Percentiles rank a stretch among this genome's conserved stretches.
phyloP scores from a whole-genome alignment of 805 yeast species.

The Diddensiella santjacobensis region DNA sequence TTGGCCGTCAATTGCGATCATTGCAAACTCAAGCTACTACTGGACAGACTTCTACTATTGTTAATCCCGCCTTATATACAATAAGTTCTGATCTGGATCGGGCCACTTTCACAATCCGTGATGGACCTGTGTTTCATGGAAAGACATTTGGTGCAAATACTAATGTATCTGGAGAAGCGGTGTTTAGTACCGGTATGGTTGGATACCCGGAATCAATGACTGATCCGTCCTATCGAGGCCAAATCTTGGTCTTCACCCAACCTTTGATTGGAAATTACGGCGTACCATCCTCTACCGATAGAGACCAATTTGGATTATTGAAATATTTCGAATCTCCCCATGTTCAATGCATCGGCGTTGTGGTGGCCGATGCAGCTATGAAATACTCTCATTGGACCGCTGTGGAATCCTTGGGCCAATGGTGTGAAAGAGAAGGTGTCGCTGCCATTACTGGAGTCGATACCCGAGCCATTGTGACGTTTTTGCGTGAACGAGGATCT shows the following conservation, averaged over 20 bases:
- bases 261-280: slow-evolving; percentile 98
- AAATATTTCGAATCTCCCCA: slow-evolving; percentile 89
- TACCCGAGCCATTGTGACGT: slow-evolving; percentile 89
- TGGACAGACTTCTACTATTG: not conserved
- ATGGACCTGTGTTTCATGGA: slow-evolving; percentile 92
- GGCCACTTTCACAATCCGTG: slow-evolving; percentile 85
- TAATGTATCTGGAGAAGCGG: slow-evolving; percentile 94
- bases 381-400: slow-evolving; percentile 99
- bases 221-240: slow-evolving; percentile 97
- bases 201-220: slow-evolving; percentile 99
- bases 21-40: not conserved
- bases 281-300: slow-evolving; percentile 79
- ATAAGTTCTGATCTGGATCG: slow-evolving; percentile 17
- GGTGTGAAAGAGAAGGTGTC: slow-evolving; percentile 96
- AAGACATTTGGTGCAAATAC: slow-evolving; percentile 94
- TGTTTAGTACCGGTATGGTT: slow-evolving; percentile 94
- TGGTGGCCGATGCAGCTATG: slow-evolving; percentile 92
- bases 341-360: slow-evolving; percentile 92
- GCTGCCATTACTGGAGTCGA: slow-evolving; percentile 97
- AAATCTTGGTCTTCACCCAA: slow-evolving; percentile 93
- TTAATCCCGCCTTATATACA: not conserved
- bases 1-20: not conserved
- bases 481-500: slow-evolving; percentile 93
- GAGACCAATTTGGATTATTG: slow-evolving; percentile 80
- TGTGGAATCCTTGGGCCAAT: slow-evolving; percentile 86